Evolutionary conservation across 345 rosid species (phyloP).

Genomic region (Brassica incana): DNA sequence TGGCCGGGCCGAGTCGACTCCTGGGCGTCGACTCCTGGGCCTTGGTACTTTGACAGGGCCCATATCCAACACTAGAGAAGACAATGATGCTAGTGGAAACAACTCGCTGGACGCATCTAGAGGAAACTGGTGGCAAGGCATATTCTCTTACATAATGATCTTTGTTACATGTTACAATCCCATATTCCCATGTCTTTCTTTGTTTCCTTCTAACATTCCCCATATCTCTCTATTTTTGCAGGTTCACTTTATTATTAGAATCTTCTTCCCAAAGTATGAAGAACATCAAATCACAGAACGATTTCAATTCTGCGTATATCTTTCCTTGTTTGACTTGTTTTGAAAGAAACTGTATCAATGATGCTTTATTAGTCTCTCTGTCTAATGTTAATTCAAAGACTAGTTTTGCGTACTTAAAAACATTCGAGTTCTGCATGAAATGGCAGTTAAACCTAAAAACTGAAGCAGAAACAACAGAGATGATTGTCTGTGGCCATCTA

Average conservation of each 20-base stretch:
- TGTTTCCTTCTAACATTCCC: conserved; percentile 13
- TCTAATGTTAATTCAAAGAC: not conserved
- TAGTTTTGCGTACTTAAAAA: not conserved
- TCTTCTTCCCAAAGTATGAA: conserved; percentile 20
- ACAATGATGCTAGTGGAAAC: conserved; percentile 48
- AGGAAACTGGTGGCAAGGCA: conserved; percentile 99
- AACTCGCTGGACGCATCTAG: conserved; percentile 62
- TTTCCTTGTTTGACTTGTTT: not conserved
- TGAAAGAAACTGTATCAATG: conserved; percentile 7
- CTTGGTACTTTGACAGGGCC: no score
- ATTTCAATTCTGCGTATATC: not conserved
- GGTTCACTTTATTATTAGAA: conserved; percentile 86
- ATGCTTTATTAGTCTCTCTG: not conserved
- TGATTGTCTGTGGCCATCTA: not conserved
- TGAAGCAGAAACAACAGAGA: not conserved
- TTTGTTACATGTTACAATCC: not conserved
- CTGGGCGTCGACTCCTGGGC: no score
- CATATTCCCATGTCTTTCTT: not conserved
- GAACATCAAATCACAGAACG: conserved; percentile 10
- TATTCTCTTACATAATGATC: not conserved
- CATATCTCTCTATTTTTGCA: conserved; percentile 33
- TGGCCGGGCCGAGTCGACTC: no score
- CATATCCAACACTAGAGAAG: conserved; percentile 34
- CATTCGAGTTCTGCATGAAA: not conserved
- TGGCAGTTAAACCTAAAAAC: not conserved